Evolutionary conservation across 164 flowering plant genomes (phyloP).

Genomic region (Chloranthus sessilifolius): DNA sequence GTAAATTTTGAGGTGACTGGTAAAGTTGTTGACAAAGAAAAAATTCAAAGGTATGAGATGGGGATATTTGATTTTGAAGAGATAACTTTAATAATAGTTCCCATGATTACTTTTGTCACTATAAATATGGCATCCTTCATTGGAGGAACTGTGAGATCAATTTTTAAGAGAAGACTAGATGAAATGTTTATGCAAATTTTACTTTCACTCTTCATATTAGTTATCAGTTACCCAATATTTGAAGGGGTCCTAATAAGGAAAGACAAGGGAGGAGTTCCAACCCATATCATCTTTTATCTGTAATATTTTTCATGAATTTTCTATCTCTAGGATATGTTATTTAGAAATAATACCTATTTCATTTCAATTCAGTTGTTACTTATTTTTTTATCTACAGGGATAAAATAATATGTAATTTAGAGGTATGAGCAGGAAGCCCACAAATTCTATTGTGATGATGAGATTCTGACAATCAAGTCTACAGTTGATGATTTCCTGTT

Average conservation of each 20-base stretch:
- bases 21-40: constrained; percentile 25
- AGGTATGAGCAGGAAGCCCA: too few relatives aligned
- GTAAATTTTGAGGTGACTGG: constrained; percentile 28
- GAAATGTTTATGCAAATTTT: constrained; percentile 21
- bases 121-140: constrained; percentile 16
- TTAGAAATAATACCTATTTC: too few relatives aligned
- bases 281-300: neutral
- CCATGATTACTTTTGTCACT: constrained; percentile 12
- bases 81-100: constrained; percentile 16
- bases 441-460: too few relatives aligned
- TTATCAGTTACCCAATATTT: constrained; percentile 18
- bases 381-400: too few relatives aligned
- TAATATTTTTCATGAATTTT: constrained; percentile 1
- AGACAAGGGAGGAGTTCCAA: constrained; percentile 10
- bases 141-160: constrained; percentile 13
- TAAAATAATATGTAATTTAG: too few relatives aligned
- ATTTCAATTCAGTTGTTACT: too few relatives aligned
- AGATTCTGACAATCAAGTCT: too few relatives aligned
- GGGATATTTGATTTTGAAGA: constrained; percentile 31
- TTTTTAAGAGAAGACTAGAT: constrained; percentile 5
- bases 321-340: constrained; percentile 5
- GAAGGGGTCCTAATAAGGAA: constrained; percentile 26
- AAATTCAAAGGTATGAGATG: constrained; percentile 15
- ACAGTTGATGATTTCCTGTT: too few relatives aligned
- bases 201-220: constrained; percentile 15